phyloP scores from a whole-genome alignment of 1,139 yeast species.

The Geotrichum phurueaensis region DNA sequence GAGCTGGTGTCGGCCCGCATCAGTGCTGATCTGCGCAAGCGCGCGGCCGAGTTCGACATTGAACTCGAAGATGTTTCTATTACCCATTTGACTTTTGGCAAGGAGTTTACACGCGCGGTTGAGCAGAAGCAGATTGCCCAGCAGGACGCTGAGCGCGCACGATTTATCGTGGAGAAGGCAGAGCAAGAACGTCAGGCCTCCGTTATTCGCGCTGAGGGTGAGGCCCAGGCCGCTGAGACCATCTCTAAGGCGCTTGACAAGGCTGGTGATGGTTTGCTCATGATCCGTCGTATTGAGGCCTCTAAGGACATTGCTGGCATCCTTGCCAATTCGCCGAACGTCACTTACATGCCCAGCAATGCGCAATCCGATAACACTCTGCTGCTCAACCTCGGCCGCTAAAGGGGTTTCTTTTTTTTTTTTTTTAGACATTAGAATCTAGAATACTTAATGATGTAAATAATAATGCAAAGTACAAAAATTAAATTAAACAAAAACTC shows the following conservation, averaged over 20 bases:
- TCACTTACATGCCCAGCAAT: conserved; percentile 78
- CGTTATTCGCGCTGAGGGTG: conserved; percentile 97
- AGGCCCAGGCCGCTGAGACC: conserved; percentile 96
- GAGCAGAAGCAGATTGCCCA: conserved; percentile 99
- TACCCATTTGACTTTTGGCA: conserved; percentile 96
- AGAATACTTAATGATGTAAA: background rate
- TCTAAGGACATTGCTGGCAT: conserved; percentile 92
- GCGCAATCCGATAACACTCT: conserved; percentile 42
- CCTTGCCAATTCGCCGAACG: conserved; percentile 74
- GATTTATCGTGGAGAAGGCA: conserved; percentile 89
- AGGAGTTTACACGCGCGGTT: conserved; percentile 95
- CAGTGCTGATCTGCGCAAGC: conserved; percentile 73
- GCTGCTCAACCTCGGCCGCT: conserved; percentile 54
- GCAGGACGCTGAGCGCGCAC: conserved; percentile 98
- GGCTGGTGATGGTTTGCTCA: conserved; percentile 92
- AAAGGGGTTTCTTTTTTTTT: conserved; percentile 19
- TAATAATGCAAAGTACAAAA: background rate
- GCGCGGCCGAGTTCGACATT: conserved; percentile 87
- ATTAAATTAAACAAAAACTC: background rate
- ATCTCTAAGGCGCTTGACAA: conserved; percentile 89
- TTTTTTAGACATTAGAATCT: background rate
- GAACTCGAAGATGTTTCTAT: conserved; percentile 94
- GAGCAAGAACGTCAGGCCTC: conserved; percentile 96
- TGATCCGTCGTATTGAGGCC: conserved; percentile 94
- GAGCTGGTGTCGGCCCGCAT: conserved; percentile 90